phyloP scores from a whole-genome alignment of 768 basidiomycete species.

The Fomitopsis serialis region DNA sequence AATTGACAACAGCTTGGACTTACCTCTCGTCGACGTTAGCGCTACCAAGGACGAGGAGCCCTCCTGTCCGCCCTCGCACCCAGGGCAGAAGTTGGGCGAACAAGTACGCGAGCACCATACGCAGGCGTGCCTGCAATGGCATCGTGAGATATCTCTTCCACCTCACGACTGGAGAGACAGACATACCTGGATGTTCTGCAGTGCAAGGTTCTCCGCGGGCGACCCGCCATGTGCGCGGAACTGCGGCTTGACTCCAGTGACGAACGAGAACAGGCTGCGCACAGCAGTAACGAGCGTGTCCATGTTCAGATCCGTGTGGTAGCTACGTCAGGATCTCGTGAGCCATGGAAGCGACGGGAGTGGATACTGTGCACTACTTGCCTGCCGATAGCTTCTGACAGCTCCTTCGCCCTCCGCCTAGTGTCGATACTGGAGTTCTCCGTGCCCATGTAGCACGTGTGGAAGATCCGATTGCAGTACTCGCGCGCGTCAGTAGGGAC shows the following conservation, averaged over 20 bases:
- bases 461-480: constrained; percentile 83
- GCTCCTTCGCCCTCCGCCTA: constrained; percentile 75
- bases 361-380: constrained; percentile 26
- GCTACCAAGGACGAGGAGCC: constrained; percentile 91
- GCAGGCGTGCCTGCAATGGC: constrained; percentile 63
- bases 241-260: constrained; percentile 67
- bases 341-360: not conserved
- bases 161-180: too few species aligned
- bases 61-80: constrained; percentile 79
- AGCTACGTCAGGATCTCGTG: constrained; percentile 40
- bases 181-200: constrained; percentile 91
- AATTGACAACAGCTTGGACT: not conserved
- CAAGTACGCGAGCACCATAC: constrained; percentile 93
- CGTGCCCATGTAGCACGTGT: constrained; percentile 99
- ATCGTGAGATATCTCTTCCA: too few species aligned
- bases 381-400: constrained; percentile 89
- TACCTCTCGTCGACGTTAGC: constrained; percentile 98
- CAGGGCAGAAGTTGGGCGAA: constrained; percentile 95
- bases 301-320: constrained; percentile 96
- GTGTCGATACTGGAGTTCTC: constrained; percentile 92
- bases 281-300: constrained; percentile 85
- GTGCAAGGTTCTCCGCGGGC: constrained; percentile 84
- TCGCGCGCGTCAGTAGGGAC: constrained; percentile 84
- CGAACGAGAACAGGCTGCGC: constrained; percentile 73
- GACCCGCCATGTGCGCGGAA: constrained; percentile 88